Evolutionary conservation across 495 filamentous ascomycete genomes (phyloP).

Genomic region (Letharia columbiana): DNA sequence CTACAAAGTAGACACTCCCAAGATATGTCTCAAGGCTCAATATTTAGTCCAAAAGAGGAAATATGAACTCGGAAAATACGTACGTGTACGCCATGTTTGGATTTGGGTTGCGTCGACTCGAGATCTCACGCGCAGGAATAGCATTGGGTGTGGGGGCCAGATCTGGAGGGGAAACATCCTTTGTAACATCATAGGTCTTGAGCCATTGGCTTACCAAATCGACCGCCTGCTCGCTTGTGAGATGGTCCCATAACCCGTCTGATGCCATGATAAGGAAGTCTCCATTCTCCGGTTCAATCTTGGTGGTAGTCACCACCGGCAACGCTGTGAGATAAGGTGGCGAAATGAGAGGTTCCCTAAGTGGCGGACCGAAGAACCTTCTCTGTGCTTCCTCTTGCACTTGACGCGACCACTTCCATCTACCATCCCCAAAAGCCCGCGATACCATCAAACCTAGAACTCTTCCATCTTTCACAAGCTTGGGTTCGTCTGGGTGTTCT

Average conservation of each 20-base stretch:
- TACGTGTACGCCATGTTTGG: conserved; percentile 11
- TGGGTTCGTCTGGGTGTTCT: conserved; percentile 52
- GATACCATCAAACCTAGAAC: conserved; percentile 49
- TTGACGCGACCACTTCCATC: conserved; percentile 52
- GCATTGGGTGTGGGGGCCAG: background rate
- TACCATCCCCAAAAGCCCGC: conserved; percentile 55
- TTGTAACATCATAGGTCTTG: conserved; percentile 26
- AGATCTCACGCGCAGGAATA: conserved; percentile 2
- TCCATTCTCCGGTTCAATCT: conserved; percentile 36
- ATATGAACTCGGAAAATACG: too few relatives aligned
- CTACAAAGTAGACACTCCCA: too few relatives aligned
- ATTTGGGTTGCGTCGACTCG: conserved; percentile 8
- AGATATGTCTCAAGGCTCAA: too few relatives aligned
- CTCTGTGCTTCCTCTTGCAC: conserved; percentile 36
- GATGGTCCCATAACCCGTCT: conserved; percentile 57
- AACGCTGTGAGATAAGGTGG: conserved; percentile 61
- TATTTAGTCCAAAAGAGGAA: too few relatives aligned
- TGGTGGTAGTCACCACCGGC: conserved; percentile 50
- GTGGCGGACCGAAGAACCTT: conserved; percentile 41
- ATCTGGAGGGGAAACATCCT: conserved; percentile 2
- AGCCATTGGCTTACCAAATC: conserved; percentile 49
- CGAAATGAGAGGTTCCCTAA: conserved; percentile 37
- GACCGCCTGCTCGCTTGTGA: conserved; percentile 52
- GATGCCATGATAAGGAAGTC: conserved; percentile 57
- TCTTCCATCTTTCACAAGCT: conserved; percentile 45